These are phyloP conservation scores for Citropsis articulata DNA, from an alignment of 345 rosid genomes.

Conservation along the genomic window DNA sequence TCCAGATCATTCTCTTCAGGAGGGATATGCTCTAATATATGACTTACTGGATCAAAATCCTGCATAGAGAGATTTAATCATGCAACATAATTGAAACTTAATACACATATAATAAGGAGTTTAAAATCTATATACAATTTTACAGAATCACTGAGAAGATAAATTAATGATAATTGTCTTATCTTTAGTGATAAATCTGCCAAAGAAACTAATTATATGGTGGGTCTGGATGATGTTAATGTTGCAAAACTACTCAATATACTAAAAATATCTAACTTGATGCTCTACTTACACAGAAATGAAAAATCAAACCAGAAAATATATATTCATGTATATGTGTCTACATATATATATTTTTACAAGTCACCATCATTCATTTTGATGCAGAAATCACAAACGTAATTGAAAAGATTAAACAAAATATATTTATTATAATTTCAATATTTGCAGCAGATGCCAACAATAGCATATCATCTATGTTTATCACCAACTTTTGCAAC, in stretches of 20 bases:
- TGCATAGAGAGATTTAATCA: slow-evolving; percentile 32
- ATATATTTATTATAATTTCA: background rate
- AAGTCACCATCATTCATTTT: background rate
- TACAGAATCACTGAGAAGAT: background rate
- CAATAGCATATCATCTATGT: background rate
- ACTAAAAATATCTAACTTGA: background rate
- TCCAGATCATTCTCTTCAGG: slow-evolving; percentile 60
- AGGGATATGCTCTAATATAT: slow-evolving; percentile 75
- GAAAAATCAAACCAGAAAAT: background rate
- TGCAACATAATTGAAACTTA: slow-evolving; percentile 2
- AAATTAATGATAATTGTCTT: background rate
- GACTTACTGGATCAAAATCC: slow-evolving; percentile 90
- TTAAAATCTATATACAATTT: background rate
- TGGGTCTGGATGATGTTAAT: background rate
- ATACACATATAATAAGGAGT: background rate
- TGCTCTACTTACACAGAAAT: background rate
- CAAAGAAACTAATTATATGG: background rate
- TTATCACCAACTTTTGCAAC: background rate
- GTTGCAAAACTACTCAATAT: background rate
- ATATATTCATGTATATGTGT: too few species aligned
- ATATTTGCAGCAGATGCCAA: background rate
- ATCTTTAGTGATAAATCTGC: background rate
- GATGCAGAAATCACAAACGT: background rate
- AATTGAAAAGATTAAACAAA: background rate
- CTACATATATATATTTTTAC: too few species aligned